These are phyloP conservation scores for Coemansia sp. DNA, from an alignment of 192 early-diverging fungal genomes.

Conservation along the genomic window DNA sequence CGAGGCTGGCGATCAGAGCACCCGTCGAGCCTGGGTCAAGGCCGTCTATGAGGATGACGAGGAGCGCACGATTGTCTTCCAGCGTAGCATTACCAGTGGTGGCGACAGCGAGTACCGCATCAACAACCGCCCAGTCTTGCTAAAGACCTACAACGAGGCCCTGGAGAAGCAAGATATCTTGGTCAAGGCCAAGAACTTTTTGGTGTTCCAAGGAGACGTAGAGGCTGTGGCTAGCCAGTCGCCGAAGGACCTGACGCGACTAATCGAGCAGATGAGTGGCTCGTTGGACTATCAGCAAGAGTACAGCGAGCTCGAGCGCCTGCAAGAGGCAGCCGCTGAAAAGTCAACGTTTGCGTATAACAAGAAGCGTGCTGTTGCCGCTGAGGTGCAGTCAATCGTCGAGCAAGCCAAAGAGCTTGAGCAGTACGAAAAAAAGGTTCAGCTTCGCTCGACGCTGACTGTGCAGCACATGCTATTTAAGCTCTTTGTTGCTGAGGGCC, in stretches of 20 bases:
- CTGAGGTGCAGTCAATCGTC: slow-evolving; percentile 90
- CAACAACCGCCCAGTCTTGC: slow-evolving; percentile 72
- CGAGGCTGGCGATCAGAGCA: slow-evolving; percentile 49
- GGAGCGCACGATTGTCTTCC: slow-evolving; percentile 67
- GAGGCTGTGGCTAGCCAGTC: slow-evolving; percentile 96
- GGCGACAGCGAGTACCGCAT: slow-evolving; percentile 89
- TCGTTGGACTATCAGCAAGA: slow-evolving; percentile 87
- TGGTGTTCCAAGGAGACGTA: slow-evolving; percentile 99
- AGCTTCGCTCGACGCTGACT: slow-evolving; percentile 61
- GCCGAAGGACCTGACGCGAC: slow-evolving; percentile 85
- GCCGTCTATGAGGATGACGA: slow-evolving; percentile 79
- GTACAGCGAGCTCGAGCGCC: slow-evolving; percentile 81
- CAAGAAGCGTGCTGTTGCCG: slow-evolving; percentile 83
- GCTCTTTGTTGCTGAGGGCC: slow-evolving; percentile 83
- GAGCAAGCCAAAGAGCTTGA: slow-evolving; percentile 94
- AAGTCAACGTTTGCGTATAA: slow-evolving; percentile 87
- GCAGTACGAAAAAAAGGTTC: slow-evolving; percentile 73
- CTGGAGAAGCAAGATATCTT: slow-evolving; percentile 91
- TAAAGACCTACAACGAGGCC: slow-evolving; percentile 71
- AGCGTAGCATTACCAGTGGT: slow-evolving; percentile 64
- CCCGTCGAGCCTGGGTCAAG: slow-evolving; percentile 70
- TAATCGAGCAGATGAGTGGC: slow-evolving; percentile 97
- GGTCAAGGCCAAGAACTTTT: slow-evolving; percentile 94
- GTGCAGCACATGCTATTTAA: slow-evolving; percentile 84
- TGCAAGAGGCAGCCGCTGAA: slow-evolving; percentile 86